A percentile compares a stretch with the other conserved stretches of the same genome.
phyloP scores from a whole-genome alignment of 2,329 filamentous ascomycete species.

The Cercospora zeae-maydis region DNA sequence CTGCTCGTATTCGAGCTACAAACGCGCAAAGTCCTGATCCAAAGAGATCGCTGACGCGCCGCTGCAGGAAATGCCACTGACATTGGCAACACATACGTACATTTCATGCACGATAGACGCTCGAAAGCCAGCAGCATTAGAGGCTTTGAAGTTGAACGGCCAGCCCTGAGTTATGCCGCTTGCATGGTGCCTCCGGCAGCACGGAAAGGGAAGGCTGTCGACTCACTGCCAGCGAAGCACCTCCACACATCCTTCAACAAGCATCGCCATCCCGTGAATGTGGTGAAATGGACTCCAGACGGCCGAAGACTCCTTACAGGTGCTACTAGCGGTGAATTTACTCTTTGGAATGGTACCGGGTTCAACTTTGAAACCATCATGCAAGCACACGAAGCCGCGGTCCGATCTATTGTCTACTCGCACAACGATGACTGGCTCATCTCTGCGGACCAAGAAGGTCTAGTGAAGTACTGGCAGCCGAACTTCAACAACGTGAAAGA shows the following conservation, averaged over 20 bases:
- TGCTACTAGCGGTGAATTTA: slow-evolving; percentile 95
- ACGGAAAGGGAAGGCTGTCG: slow-evolving; percentile 68
- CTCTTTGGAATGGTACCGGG: slow-evolving; percentile 95
- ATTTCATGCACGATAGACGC: slow-evolving; percentile 83
- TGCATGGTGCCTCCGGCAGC: slow-evolving; percentile 87
- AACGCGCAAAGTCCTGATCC: background rate
- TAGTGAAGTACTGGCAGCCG: slow-evolving; percentile 97
- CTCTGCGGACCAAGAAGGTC: slow-evolving; percentile 89
- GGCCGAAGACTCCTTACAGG: slow-evolving; percentile 86
- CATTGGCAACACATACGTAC: slow-evolving; percentile 42
- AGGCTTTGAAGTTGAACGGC: slow-evolving; percentile 73
- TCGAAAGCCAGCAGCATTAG: slow-evolving; percentile 70
- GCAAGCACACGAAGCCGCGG: slow-evolving; percentile 89
- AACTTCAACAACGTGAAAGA: slow-evolving; percentile 99
- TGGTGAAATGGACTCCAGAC: slow-evolving; percentile 96
- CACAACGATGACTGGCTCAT: slow-evolving; percentile 96
- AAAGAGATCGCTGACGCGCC: slow-evolving; percentile 10
- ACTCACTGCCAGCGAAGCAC: slow-evolving; percentile 90
- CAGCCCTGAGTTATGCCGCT: slow-evolving; percentile 83
- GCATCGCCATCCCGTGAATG: slow-evolving; percentile 94
- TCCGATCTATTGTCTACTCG: slow-evolving; percentile 80
- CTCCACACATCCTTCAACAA: slow-evolving; percentile 98
- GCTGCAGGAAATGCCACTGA: slow-evolving; percentile 35
- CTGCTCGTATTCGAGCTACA: background rate
- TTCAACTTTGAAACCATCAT: slow-evolving; percentile 99